Conservation (phyloP, 2,329 filamentous ascomycete genomes). For the Aspergillus persii region DNA sequence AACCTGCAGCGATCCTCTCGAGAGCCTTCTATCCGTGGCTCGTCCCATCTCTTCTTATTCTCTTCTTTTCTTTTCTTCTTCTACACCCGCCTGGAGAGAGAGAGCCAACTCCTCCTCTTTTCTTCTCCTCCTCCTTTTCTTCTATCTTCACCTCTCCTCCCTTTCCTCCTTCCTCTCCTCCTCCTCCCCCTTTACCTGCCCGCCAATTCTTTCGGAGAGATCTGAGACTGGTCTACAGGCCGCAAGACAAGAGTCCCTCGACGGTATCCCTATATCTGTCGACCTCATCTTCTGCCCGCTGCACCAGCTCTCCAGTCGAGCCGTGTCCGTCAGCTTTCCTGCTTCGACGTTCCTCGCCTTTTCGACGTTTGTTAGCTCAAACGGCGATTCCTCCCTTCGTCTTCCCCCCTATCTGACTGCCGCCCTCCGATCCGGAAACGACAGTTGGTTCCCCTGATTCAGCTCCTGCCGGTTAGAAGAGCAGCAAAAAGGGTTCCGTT, state of each 20-base stretch:
- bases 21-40: conserved; percentile 27
- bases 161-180: conserved; percentile 29
- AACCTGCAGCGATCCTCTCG: conserved; percentile 22
- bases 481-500: conserved; percentile 31
- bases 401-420: conserved; percentile 24
- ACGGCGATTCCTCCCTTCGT: conserved; percentile 27
- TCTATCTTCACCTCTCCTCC: conserved; percentile 34
- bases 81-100: conserved; percentile 45
- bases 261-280: conserved; percentile 24
- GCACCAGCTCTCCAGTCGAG: conserved; percentile 38
- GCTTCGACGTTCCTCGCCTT: conserved; percentile 31
- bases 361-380: conserved; percentile 43
- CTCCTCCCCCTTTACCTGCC: conserved; percentile 24
- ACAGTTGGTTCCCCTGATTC: conserved; percentile 34
- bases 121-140: conserved; percentile 30
- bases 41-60: conserved; percentile 29
- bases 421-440: conserved; percentile 33
- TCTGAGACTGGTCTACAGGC: conserved; percentile 36
- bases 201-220: conserved; percentile 39
- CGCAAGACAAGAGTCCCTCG: conserved; percentile 24
- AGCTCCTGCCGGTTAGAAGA: conserved; percentile 41
- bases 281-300: conserved; percentile 28
- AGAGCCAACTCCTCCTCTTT: conserved; percentile 28
- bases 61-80: conserved; percentile 34
- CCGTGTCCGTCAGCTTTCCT: conserved; percentile 37